Evolutionary conservation across 805 yeast genomes (phyloP).

Genomic region (Wickerhamiella bombiphila): DNA sequence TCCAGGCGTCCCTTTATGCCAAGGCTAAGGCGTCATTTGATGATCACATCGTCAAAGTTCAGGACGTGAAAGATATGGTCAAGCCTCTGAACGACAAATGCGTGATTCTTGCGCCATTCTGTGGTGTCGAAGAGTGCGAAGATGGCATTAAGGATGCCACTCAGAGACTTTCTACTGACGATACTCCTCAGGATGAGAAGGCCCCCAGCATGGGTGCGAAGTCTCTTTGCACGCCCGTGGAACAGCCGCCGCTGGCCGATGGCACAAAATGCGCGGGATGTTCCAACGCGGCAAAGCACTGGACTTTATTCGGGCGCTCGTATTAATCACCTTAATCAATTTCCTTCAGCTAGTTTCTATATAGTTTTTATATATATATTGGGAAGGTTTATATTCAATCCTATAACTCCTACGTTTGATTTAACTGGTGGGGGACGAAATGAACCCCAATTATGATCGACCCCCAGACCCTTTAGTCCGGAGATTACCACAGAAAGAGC

Average conservation of each 20-base stretch:
- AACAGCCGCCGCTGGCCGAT: slow-evolving; percentile 67
- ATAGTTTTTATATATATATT: too few species aligned
- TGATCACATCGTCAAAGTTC: slow-evolving; percentile 65
- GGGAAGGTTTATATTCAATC: too few species aligned
- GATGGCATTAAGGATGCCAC: slow-evolving; percentile 88
- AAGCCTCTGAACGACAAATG: slow-evolving; percentile 85
- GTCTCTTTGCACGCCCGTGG: slow-evolving; percentile 89
- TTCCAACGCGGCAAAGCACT: slow-evolving; percentile 57
- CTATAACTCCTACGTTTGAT: too few species aligned
- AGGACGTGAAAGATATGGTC: slow-evolving; percentile 83
- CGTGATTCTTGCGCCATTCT: slow-evolving; percentile 90
- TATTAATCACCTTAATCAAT: too few species aligned
- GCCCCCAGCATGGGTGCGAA: slow-evolving; percentile 99
- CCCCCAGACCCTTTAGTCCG: too few species aligned
- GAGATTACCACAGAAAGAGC: too few species aligned
- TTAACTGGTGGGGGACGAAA: too few species aligned
- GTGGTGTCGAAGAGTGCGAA: slow-evolving; percentile 89
- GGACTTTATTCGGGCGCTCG: slow-evolving; percentile 95
- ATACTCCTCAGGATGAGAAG: slow-evolving; percentile 77
- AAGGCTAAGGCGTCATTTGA: slow-evolving; percentile 77
- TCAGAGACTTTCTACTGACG: slow-evolving; percentile 65
- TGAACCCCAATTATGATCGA: too few species aligned
- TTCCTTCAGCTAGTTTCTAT: too few species aligned
- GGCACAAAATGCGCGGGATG: slow-evolving; percentile 84
- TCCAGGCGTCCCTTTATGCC: slow-evolving; percentile 60